Conservation (phyloP, 169 alveolate species). For the Eimeria maxima region DNA sequence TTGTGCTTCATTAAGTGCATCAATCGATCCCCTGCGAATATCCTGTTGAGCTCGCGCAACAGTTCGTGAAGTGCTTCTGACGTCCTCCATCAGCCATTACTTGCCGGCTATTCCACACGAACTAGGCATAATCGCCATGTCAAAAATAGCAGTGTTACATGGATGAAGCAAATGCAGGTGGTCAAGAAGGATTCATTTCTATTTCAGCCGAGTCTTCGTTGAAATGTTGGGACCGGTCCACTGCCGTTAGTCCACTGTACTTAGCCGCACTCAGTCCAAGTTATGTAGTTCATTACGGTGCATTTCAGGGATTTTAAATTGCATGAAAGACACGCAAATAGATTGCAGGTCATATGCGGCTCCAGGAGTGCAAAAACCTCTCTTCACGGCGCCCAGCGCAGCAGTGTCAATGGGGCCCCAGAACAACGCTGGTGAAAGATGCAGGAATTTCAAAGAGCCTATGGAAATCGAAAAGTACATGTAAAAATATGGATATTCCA, state of each 20-base stretch:
- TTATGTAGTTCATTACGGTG: neutral
- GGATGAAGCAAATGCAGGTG: neutral
- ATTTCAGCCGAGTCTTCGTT: neutral
- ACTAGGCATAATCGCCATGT: neutral
- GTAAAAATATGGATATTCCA: neutral
- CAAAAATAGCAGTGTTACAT: neutral
- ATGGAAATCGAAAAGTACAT: neutral
- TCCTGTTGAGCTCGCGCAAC: neutral
- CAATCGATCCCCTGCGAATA: neutral
- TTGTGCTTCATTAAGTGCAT: neutral
- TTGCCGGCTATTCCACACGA: neutral
- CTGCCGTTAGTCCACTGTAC: neutral
- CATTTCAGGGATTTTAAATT: neutral
- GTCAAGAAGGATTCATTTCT: neutral
- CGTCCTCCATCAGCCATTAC: no score
- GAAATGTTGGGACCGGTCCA: neutral
- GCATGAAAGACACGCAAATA: neutral
- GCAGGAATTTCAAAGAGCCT: neutral
- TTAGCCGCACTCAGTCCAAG: neutral
- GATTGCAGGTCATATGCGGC: neutral
- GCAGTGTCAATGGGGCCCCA: slow-evolving; percentile 27
- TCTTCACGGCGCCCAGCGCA: slow-evolving; percentile 10
- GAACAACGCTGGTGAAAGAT: neutral
- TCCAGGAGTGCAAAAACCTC: neutral
- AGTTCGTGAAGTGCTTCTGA: neutral